A percentile compares a stretch with the other conserved stretches of the same genome.
phyloP scores from a whole-genome alignment of 495 filamentous ascomycete genomes.

The Penicillium steckii region DNA sequence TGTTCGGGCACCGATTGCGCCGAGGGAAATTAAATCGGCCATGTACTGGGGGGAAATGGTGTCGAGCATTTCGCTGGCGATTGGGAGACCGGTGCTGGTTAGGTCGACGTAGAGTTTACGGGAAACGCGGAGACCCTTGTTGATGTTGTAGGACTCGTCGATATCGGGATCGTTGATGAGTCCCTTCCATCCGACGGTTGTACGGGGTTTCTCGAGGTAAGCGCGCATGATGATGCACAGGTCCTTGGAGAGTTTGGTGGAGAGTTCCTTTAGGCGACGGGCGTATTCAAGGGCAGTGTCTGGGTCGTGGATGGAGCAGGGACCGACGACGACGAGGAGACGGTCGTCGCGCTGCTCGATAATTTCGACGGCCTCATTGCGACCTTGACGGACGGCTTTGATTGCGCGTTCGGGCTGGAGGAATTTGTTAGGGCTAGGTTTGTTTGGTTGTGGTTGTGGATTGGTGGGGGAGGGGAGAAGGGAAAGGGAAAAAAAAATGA shows the following conservation, averaged over 20 bases:
- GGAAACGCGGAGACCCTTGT: slow-evolving; percentile 91
- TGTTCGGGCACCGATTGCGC: slow-evolving; percentile 94
- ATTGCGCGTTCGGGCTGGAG: slow-evolving; percentile 47
- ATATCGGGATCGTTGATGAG: slow-evolving; percentile 99
- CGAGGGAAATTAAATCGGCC: slow-evolving; percentile 90
- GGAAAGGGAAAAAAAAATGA: slow-evolving; percentile 29
- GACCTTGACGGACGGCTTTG: slow-evolving; percentile 76
- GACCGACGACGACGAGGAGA: slow-evolving; percentile 90
- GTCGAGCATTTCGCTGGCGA: slow-evolving; percentile 96
- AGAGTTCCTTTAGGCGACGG: slow-evolving; percentile 67
- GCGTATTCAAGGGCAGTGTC: slow-evolving; percentile 85
- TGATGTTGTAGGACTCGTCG: slow-evolving; percentile 96
- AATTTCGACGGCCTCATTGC: slow-evolving; percentile 77
- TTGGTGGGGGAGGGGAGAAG: slow-evolving; percentile 1
- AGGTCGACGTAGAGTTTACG: slow-evolving; percentile 89
- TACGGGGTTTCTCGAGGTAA: slow-evolving; percentile 98
- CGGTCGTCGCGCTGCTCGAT: slow-evolving; percentile 81
- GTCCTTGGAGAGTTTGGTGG: slow-evolving; percentile 74
- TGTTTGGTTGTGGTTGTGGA: neutral
- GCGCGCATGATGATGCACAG: slow-evolving; percentile 95
- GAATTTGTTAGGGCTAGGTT: slow-evolving; percentile 9
- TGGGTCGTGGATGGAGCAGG: slow-evolving; percentile 97
- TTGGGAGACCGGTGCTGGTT: slow-evolving; percentile 82
- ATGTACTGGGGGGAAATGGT: slow-evolving; percentile 98
- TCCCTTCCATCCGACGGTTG: slow-evolving; percentile 99